phyloP scores from a whole-genome alignment of 2,329 filamentous ascomycete genomes.

The Sporothrix brasiliensis region DNA sequence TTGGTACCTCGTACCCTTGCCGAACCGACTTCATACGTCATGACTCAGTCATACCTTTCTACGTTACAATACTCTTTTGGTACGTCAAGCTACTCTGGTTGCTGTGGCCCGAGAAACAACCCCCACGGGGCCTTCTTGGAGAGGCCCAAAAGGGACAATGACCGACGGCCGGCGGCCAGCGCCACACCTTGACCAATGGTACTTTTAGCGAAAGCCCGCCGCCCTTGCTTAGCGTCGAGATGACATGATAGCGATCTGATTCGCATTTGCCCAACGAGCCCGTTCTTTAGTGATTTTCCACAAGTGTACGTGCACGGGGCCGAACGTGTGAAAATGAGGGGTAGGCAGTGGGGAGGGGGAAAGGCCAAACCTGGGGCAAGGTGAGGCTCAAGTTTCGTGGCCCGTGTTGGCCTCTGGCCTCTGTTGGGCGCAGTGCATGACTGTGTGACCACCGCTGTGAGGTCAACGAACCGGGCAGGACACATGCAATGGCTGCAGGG shows the following conservation, averaged over 20 bases:
- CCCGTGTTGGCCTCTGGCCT: neutral
- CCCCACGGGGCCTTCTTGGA: neutral
- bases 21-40: neutral
- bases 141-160: neutral
- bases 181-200: neutral
- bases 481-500: neutral
- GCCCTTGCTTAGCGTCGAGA: neutral
- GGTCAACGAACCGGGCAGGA: too few relatives aligned
- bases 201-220: neutral
- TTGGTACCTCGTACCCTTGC: neutral
- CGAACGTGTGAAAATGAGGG: slow-evolving; percentile 7
- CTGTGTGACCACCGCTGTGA: neutral
- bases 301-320: neutral
- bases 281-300: neutral
- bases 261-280: neutral
- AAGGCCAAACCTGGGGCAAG: slow-evolving; percentile 11
- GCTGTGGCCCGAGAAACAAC: neutral
- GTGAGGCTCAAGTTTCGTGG: neutral
- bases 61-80: neutral
- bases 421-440: slow-evolving; percentile 12
- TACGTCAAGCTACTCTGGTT: neutral
- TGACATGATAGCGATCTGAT: neutral
- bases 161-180: neutral
- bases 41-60: neutral
- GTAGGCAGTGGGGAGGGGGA: slow-evolving; percentile 6